Evolutionary conservation across 2,329 filamentous ascomycete species (phyloP).

Genomic region (Hypoxylon sp.): DNA sequence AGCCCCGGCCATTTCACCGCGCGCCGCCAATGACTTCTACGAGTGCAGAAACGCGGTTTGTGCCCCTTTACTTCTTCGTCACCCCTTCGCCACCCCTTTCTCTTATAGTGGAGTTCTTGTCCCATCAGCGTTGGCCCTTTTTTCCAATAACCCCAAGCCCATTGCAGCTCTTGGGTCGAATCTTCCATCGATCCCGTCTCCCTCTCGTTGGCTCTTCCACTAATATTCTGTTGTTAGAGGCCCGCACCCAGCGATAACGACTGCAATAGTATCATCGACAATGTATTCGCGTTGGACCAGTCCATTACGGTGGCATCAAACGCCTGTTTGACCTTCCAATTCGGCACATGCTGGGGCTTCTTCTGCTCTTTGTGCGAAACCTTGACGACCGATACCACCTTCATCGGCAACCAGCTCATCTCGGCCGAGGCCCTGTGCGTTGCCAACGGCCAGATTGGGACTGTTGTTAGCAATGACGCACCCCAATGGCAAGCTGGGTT

Average conservation of each 20-base stretch:
- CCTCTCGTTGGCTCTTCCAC: neutral
- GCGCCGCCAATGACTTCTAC: slow-evolving; percentile 53
- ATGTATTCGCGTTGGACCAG: slow-evolving; percentile 51
- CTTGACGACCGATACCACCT: slow-evolving; percentile 54
- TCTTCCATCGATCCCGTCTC: neutral
- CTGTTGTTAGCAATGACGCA: slow-evolving; percentile 54
- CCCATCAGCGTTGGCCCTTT: neutral
- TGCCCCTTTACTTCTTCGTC: slow-evolving; percentile 8
- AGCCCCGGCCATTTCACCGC: slow-evolving; percentile 35
- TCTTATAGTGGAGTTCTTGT: neutral
- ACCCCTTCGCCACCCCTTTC: neutral
- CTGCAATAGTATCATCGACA: slow-evolving; percentile 54
- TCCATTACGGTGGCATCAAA: slow-evolving; percentile 52
- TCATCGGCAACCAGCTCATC: slow-evolving; percentile 56
- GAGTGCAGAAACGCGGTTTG: slow-evolving; percentile 56
- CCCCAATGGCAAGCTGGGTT: slow-evolving; percentile 58
- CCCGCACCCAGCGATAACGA: slow-evolving; percentile 52
- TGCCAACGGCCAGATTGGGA: slow-evolving; percentile 53
- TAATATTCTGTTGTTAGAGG: slow-evolving; percentile 44
- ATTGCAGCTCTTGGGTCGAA: neutral
- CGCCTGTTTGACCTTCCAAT: slow-evolving; percentile 56
- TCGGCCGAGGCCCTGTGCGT: slow-evolving; percentile 56
- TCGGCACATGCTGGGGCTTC: slow-evolving; percentile 57
- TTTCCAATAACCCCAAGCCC: neutral
- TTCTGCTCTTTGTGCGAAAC: slow-evolving; percentile 57